These are phyloP conservation scores for Coprinellus aureogranulatus DNA, from an alignment of 768 basidiomycete genomes.

Conservation along the genomic window DNA sequence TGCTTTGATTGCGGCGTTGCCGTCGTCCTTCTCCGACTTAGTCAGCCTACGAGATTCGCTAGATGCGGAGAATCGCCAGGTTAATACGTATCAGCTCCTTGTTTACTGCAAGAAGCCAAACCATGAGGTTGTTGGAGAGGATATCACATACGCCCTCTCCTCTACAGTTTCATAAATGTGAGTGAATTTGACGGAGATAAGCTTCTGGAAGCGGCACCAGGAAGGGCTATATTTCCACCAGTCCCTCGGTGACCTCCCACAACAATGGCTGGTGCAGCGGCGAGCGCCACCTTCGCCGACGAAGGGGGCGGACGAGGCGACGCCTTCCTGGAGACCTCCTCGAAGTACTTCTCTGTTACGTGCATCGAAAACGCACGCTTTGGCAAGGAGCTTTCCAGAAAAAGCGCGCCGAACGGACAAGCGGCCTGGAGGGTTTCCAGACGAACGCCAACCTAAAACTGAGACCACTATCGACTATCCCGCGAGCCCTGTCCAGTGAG, in stretches of 20 bases:
- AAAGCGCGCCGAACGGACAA: too few relatives aligned
- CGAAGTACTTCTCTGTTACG: not conserved
- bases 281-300: too few relatives aligned
- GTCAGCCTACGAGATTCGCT: not conserved
- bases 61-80: constrained; percentile 4
- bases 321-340: too few relatives aligned
- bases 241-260: not conserved
- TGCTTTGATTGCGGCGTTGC: constrained; percentile 6
- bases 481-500: too few relatives aligned
- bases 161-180: too few relatives aligned
- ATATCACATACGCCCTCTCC: not conserved
- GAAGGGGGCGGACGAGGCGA: too few relatives aligned
- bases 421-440: too few relatives aligned
- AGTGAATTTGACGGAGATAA: not conserved
- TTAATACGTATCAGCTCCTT: constrained; percentile 1
- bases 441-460: too few relatives aligned
- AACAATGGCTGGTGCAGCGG: too few relatives aligned
- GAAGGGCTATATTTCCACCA: not conserved
- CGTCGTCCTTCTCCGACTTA: constrained; percentile 3
- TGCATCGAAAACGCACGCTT: not conserved
- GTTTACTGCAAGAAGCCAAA: not conserved
- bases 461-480: too few relatives aligned
- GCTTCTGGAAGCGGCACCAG: not conserved
- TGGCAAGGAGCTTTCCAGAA: too few relatives aligned
- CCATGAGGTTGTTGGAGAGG: not conserved